phyloP scores from a whole-genome alignment of 2,329 filamentous ascomycete species.

The Paraphaeosphaeria sporulosa region DNA sequence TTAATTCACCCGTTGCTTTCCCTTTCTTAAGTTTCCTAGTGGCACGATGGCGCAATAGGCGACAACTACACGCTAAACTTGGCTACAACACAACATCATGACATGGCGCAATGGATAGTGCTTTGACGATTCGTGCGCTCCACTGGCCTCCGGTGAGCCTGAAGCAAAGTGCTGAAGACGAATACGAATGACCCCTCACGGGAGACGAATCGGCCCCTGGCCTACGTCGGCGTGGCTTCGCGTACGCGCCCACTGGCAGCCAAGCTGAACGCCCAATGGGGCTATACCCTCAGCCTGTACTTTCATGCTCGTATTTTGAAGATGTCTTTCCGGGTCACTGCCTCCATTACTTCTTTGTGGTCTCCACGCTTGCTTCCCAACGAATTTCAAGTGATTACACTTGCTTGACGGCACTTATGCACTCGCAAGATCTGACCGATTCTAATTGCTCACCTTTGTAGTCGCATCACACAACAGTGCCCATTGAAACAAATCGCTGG shows the following conservation, averaged over 20 bases:
- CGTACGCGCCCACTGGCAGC: conserved; percentile 14
- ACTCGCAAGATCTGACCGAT: neutral
- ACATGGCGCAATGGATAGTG: conserved; percentile 2
- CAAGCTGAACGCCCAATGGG: conserved; percentile 17
- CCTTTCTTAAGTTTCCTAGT: conserved; percentile 10
- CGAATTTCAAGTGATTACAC: neutral
- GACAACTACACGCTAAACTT: conserved; percentile 17
- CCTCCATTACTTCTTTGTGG: neutral
- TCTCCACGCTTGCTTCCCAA: neutral
- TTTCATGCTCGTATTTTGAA: neutral
- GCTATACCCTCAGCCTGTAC: conserved; percentile 15
- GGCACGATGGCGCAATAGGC: conserved; percentile 15
- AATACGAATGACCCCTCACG: conserved; percentile 13
- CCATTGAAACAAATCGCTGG: conserved; percentile 1
- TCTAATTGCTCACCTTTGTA: neutral
- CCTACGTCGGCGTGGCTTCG: conserved; percentile 14
- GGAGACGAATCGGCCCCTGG: conserved; percentile 11
- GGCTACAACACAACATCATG: conserved; percentile 9
- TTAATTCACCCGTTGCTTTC: conserved; percentile 5
- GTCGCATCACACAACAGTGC: neutral
- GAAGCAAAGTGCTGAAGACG: neutral
- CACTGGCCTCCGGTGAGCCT: conserved; percentile 1
- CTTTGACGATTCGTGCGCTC: neutral
- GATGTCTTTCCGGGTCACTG: neutral
- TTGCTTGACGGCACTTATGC: neutral